Evolutionary conservation across 1,139 yeast species (phyloP).

Genomic region (Starmera stellimalicola): DNA sequence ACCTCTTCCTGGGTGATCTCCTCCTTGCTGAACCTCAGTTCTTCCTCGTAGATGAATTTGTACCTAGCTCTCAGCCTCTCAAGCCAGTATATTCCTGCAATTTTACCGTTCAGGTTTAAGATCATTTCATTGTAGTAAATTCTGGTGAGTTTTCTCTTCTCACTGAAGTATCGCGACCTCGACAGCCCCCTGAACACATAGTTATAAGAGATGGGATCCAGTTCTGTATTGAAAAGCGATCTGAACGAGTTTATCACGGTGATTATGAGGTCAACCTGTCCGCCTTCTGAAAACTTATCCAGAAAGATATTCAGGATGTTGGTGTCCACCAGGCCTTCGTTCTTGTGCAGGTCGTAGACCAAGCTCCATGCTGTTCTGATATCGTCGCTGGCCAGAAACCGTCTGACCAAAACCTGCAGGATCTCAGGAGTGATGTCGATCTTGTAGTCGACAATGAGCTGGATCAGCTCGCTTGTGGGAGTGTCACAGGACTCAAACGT

Average conservation of each 20-base stretch:
- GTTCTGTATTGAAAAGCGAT: slow-evolving; percentile 15
- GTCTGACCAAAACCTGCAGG: not conserved
- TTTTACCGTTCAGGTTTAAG: slow-evolving; percentile 8
- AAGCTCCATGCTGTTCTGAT: not conserved
- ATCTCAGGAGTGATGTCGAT: not conserved
- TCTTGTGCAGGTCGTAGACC: slow-evolving; percentile 13
- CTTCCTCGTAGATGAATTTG: slow-evolving; percentile 10
- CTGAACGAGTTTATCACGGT: slow-evolving; percentile 22
- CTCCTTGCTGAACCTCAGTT: slow-evolving; percentile 8
- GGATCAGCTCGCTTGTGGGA: slow-evolving; percentile 4
- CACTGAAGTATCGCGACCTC: slow-evolving; percentile 21
- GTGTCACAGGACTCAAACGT: slow-evolving; percentile 7
- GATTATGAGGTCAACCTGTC: slow-evolving; percentile 25
- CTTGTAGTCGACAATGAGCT: not conserved
- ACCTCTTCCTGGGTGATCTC: slow-evolving; percentile 13
- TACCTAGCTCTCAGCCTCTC: slow-evolving; percentile 16
- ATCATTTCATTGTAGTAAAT: slow-evolving; percentile 17
- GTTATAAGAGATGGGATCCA: slow-evolving; percentile 22
- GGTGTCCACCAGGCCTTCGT: slow-evolving; percentile 7
- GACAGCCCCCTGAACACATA: slow-evolving; percentile 25
- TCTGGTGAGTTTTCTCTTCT: slow-evolving; percentile 18
- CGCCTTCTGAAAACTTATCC: slow-evolving; percentile 19
- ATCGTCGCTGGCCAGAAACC: not conserved
- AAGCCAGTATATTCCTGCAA: slow-evolving; percentile 20
- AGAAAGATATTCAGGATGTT: slow-evolving; percentile 23